A percentile compares a stretch with the other conserved stretches of the same genome.
Evolutionary conservation across 768 basidiomycete species (phyloP).

Genomic region (Kwoniella sp.): DNA sequence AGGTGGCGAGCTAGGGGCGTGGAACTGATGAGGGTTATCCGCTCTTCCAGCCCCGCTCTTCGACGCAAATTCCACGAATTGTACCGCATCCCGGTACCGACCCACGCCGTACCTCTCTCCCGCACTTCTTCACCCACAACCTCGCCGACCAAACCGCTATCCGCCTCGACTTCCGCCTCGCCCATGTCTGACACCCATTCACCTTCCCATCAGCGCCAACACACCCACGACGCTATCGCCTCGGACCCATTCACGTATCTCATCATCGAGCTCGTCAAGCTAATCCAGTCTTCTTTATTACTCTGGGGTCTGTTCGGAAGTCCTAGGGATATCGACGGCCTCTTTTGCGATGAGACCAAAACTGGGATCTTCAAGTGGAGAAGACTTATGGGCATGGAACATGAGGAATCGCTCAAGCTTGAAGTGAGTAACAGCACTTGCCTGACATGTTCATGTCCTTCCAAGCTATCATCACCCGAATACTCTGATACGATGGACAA

Average conservation of each 20-base stretch:
- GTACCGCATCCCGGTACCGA: slow-evolving; percentile 39
- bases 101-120: slow-evolving; percentile 16
- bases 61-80: slow-evolving; percentile 46
- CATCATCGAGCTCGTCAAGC: slow-evolving; percentile 42
- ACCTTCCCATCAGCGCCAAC: background rate
- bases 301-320: slow-evolving; percentile 41
- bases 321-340: slow-evolving; percentile 33
- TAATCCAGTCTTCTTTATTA: slow-evolving; percentile 40
- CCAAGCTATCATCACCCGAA: no score
- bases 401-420: slow-evolving; percentile 43
- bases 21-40: background rate
- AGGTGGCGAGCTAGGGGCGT: no score
- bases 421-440: slow-evolving; percentile 29
- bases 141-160: slow-evolving; percentile 27
- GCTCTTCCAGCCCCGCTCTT: slow-evolving; percentile 31
- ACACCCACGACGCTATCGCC: slow-evolving; percentile 15
- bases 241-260: slow-evolving; percentile 41
- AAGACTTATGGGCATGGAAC: slow-evolving; percentile 48
- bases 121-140: slow-evolving; percentile 28
- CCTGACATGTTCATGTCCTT: background rate
- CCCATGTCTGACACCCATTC: background rate
- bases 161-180: background rate
- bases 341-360: slow-evolving; percentile 52
- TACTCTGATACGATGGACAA: no score
- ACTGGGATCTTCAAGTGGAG: slow-evolving; percentile 43